phyloP scores from a whole-genome alignment of 192 early-diverging fungal species.

The Coemansia sp. region DNA sequence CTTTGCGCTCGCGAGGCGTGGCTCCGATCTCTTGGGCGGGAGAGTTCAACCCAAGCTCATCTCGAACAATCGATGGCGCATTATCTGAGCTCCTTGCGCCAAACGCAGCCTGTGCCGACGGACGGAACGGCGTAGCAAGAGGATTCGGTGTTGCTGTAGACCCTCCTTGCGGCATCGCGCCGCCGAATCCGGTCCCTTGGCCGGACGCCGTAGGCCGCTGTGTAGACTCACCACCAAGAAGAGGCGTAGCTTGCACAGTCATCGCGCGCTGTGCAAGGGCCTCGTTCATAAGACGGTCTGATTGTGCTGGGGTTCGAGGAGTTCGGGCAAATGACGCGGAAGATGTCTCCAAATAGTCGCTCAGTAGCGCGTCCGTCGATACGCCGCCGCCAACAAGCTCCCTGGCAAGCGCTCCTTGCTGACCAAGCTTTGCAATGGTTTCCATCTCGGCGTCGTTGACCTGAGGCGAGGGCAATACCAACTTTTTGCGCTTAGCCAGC shows the following conservation, averaged over 20 bases:
- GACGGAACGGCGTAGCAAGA: constrained; percentile 40
- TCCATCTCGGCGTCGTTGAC: constrained; percentile 88
- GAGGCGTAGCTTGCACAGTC: constrained; percentile 74
- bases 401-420: constrained; percentile 72
- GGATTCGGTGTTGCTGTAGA: constrained; percentile 81
- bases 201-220: constrained; percentile 32
- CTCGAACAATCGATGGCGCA: constrained; percentile 53
- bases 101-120: constrained; percentile 29
- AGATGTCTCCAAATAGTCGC: constrained; percentile 67
- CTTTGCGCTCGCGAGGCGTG: constrained; percentile 69
- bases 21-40: constrained; percentile 46
- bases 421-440: constrained; percentile 86
- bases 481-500: constrained; percentile 68
- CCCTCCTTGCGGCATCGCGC: constrained; percentile 58
- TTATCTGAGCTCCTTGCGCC: constrained; percentile 56
- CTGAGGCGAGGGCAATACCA: constrained; percentile 88
- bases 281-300: constrained; percentile 72
- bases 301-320: constrained; percentile 50
- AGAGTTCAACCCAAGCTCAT: constrained; percentile 63
- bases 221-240: constrained; percentile 73
- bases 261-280: constrained; percentile 81
- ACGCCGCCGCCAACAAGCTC: constrained; percentile 61
- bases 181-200: constrained; percentile 60
- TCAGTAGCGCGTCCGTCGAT: constrained; percentile 68
- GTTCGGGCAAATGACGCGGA: constrained; percentile 41